These are phyloP conservation scores for Rhodamnia argentea DNA, from an alignment of 345 rosid genomes.

Conservation along the genomic window DNA sequence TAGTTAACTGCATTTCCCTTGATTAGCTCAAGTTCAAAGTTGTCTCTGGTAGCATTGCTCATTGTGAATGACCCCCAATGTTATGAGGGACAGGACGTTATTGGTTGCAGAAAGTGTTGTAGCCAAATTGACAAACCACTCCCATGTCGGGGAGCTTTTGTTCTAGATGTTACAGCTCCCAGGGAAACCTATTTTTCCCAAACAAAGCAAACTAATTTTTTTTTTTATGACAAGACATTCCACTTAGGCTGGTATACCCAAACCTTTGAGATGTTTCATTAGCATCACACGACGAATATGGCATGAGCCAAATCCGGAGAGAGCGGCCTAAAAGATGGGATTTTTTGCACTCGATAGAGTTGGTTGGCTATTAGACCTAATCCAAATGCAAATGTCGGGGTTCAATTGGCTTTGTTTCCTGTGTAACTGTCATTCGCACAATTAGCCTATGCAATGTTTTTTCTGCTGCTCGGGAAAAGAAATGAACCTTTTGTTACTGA, in stretches of 20 bases:
- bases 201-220: background rate
- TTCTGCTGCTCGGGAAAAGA: background rate
- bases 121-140: background rate
- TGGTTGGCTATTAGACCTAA: no score
- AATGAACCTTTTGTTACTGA: background rate
- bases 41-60: background rate
- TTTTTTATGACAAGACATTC: background rate
- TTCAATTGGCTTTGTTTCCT: background rate
- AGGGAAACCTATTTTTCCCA: background rate
- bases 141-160: background rate
- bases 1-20: background rate
- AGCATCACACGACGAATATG: background rate
- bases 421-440: background rate
- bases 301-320: background rate
- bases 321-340: background rate
- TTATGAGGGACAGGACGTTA: background rate
- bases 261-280: background rate
- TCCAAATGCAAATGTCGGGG: no score
- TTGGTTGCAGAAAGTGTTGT: background rate
- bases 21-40: background rate
- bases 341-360: no score
- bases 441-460: background rate
- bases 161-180: background rate
- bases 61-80: background rate
- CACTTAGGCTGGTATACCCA: background rate